These are phyloP conservation scores for Turnera subulata DNA, from an alignment of 345 rosid species.

Conservation along the genomic window DNA sequence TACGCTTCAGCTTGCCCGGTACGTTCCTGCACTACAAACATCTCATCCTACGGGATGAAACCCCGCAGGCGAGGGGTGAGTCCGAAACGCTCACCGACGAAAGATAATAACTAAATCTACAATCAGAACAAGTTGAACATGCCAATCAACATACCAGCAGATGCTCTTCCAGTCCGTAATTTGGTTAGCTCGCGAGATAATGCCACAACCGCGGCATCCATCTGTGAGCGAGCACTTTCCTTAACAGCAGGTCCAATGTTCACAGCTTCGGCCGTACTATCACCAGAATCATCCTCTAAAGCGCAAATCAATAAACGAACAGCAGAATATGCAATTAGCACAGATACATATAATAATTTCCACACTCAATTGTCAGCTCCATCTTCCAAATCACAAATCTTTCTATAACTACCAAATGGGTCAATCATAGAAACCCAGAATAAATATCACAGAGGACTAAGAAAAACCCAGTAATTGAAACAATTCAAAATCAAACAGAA, in stretches of 20 bases:
- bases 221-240: conserved; percentile 59
- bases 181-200: conserved; percentile 71
- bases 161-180: conserved; percentile 84
- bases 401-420: too few species aligned
- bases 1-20: too few species aligned
- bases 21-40: too few species aligned
- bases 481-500: neutral
- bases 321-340: neutral
- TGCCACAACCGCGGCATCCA: conserved; percentile 88
- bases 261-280: conserved; percentile 41
- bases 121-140: neutral
- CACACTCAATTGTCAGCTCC: neutral
- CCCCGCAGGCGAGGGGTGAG: too few species aligned
- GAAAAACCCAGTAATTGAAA: neutral
- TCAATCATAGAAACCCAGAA: too few species aligned
- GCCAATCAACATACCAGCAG: conserved; percentile 42
- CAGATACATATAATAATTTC: neutral
- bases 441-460: neutral
- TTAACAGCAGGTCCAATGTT: conserved; percentile 74
- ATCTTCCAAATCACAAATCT: neutral
- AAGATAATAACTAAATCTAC: neutral
- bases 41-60: too few species aligned
- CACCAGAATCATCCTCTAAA: conserved; percentile 70
- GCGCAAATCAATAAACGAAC: conserved; percentile 8
- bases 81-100: too few species aligned